Percentiles rank a stretch among this genome's conserved stretches.
phyloP scores from a whole-genome alignment of 257 asterid genomes.

The Leonotis leonurus region DNA sequence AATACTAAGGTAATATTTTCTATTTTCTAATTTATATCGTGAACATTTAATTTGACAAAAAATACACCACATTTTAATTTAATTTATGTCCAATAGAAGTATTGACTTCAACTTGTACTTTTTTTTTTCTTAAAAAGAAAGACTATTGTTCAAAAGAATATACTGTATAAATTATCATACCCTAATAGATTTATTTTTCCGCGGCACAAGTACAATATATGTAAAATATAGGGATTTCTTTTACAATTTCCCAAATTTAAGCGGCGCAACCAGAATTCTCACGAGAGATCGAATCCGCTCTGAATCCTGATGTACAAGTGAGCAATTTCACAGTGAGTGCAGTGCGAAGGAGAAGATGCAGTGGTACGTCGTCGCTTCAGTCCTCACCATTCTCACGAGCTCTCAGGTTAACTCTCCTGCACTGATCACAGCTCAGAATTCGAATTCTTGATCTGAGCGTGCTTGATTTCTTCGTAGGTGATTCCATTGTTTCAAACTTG shows the following conservation, averaged over 20 bases:
- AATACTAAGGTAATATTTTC: too few species aligned
- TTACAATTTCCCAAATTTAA: constrained; percentile 4
- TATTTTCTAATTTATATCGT: too few species aligned
- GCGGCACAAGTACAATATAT: constrained; percentile 1
- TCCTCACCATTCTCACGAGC: constrained; percentile 90
- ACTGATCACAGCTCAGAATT: background rate
- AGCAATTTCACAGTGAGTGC: constrained; percentile 4
- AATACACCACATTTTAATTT: too few species aligned
- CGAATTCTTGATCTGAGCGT: constrained; percentile 15
- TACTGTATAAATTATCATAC: too few species aligned
- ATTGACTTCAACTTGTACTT: too few species aligned
- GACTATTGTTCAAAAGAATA: too few species aligned
- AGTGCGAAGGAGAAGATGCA: constrained; percentile 42
- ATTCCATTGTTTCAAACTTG: background rate
- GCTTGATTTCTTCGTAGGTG: background rate
- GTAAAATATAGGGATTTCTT: constrained; percentile 8
- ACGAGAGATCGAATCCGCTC: constrained; percentile 12
- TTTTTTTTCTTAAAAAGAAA: too few species aligned
- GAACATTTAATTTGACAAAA: too few species aligned
- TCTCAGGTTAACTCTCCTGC: constrained; percentile 59
- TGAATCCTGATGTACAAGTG: constrained; percentile 10
- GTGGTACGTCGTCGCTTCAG: constrained; percentile 93
- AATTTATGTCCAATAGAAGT: too few species aligned
- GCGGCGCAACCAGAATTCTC: constrained; percentile 10
- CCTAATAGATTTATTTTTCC: background rate